Percentiles rank a stretch among this genome's conserved stretches.
Conservation (phyloP, 306 rosid species). For the Parietaria judaica region DNA sequence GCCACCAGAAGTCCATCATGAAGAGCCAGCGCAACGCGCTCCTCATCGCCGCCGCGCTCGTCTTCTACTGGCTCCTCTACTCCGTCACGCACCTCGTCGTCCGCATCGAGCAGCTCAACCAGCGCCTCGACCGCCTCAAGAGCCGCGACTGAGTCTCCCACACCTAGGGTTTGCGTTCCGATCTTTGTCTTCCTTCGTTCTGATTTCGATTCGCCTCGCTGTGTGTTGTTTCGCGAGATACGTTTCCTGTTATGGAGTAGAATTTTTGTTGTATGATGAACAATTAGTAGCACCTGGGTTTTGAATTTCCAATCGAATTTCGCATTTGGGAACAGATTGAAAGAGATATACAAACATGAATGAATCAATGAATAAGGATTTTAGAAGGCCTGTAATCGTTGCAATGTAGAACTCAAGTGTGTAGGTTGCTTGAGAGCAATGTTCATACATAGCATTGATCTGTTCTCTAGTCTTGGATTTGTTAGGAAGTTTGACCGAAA, state of each 20-base stretch:
- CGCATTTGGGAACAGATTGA: too few relatives aligned
- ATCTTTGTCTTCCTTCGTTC: neutral
- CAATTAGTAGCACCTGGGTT: too few relatives aligned
- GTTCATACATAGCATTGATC: too few relatives aligned
- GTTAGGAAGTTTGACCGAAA: too few relatives aligned
- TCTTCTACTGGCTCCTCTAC: slow-evolving; percentile 94
- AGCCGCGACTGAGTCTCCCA: slow-evolving; percentile 52
- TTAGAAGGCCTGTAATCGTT: too few relatives aligned
- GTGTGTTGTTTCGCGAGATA: neutral
- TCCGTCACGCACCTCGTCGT: slow-evolving; percentile 77
- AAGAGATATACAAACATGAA: too few relatives aligned
- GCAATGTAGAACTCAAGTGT: too few relatives aligned
- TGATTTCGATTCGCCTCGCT: neutral
- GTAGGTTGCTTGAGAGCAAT: too few relatives aligned
- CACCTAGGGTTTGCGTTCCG: slow-evolving; percentile 7
- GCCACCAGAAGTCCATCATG: slow-evolving; percentile 97
- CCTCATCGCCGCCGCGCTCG: slow-evolving; percentile 69
- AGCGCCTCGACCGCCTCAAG: slow-evolving; percentile 79
- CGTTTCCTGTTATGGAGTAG: neutral
- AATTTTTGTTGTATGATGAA: neutral
- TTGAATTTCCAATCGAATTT: neutral
- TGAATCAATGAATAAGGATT: too few relatives aligned
- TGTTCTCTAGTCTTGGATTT: too few relatives aligned
- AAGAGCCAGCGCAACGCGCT: slow-evolving; percentile 99
- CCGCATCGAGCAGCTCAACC: slow-evolving; percentile 71